A percentile compares a stretch with the other conserved stretches of the same genome.
phyloP scores from a whole-genome alignment of 2,329 filamentous ascomycete genomes.

The Calycina herbarum region DNA sequence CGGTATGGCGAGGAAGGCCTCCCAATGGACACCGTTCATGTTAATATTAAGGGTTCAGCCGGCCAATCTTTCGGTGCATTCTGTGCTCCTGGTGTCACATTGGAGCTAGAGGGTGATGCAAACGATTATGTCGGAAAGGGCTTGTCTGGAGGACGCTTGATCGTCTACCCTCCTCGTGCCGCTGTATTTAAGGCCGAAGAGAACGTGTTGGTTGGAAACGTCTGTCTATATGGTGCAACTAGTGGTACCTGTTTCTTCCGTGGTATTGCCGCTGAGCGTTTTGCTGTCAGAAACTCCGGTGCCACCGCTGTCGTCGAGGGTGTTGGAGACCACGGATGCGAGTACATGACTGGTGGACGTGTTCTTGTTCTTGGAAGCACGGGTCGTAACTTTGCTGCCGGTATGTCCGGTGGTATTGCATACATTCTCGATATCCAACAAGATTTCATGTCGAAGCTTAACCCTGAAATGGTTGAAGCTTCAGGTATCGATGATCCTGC shows the following conservation, averaged over 20 bases:
- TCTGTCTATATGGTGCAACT: conserved; percentile 93
- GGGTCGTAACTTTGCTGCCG: conserved; percentile 94
- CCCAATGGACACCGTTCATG: conserved; percentile 90
- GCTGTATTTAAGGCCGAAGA: conserved; percentile 95
- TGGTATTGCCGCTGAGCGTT: conserved; percentile 92
- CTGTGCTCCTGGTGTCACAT: conserved; percentile 86
- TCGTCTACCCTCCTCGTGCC: conserved; percentile 87
- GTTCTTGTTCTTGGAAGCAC: conserved; percentile 83
- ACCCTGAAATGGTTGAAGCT: conserved; percentile 96
- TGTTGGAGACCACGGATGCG: conserved; percentile 92
- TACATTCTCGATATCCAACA: conserved; percentile 88
- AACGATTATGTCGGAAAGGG: conserved; percentile 98
- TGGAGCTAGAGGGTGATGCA: conserved; percentile 92
- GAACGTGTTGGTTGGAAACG: conserved; percentile 91
- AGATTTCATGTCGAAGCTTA: conserved; percentile 91
- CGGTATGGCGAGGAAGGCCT: conserved; percentile 86
- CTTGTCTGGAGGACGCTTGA: conserved; percentile 86
- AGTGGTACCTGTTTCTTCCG: conserved; percentile 93
- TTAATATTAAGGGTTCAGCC: conserved; percentile 94
- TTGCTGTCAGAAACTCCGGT: conserved; percentile 94
- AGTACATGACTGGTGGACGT: conserved; percentile 98
- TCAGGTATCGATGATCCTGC: conserved; percentile 78
- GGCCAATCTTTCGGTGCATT: conserved; percentile 96
- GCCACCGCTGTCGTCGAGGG: conserved; percentile 95
- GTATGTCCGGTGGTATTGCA: conserved; percentile 97